A percentile compares a stretch with the other conserved stretches of the same genome.
Evolutionary conservation across 148 eudicot genomes (phyloP).

Genomic region (Tetragonia tetragonoides): DNA sequence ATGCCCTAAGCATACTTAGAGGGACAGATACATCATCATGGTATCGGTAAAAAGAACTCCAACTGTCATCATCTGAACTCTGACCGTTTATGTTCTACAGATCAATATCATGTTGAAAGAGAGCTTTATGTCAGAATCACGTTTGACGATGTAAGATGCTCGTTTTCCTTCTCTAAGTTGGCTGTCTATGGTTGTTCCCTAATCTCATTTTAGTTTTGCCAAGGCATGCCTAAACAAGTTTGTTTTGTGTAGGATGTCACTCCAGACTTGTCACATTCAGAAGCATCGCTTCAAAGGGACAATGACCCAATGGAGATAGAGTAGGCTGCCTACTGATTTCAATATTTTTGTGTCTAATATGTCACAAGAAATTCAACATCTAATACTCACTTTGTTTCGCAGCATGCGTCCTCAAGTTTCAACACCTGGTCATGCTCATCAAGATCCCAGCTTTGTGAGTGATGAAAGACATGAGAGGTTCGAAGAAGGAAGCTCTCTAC

Average conservation of each 20-base stretch:
- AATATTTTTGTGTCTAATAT: not conserved
- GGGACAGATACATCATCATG: too few relatives aligned
- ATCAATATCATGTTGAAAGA: slow-evolving; percentile 44
- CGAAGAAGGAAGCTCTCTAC: slow-evolving; percentile 26
- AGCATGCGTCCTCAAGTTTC: slow-evolving; percentile 35
- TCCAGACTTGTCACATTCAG: slow-evolving; percentile 17
- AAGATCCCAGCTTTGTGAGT: slow-evolving; percentile 21
- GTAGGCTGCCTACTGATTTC: slow-evolving; percentile 34
- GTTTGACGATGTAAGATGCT: slow-evolving; percentile 57
- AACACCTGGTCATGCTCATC: slow-evolving; percentile 11
- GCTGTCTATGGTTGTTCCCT: not conserved
- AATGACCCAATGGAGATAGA: slow-evolving; percentile 40
- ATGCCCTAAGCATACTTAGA: too few relatives aligned
- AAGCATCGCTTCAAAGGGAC: slow-evolving; percentile 15
- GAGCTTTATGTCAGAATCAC: slow-evolving; percentile 67
- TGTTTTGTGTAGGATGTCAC: slow-evolving; percentile 30
- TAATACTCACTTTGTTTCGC: slow-evolving; percentile 16
- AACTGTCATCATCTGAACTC: not conserved
- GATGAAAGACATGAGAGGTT: slow-evolving; percentile 17
- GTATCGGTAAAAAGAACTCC: too few relatives aligned
- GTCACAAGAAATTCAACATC: not conserved
- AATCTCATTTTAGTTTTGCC: not conserved
- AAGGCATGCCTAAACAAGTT: not conserved
- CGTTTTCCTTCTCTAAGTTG: not conserved
- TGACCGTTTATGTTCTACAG: slow-evolving; percentile 27